Conservation (phyloP, 2,329 filamentous ascomycete genomes). For the Fusarium sp. region DNA sequence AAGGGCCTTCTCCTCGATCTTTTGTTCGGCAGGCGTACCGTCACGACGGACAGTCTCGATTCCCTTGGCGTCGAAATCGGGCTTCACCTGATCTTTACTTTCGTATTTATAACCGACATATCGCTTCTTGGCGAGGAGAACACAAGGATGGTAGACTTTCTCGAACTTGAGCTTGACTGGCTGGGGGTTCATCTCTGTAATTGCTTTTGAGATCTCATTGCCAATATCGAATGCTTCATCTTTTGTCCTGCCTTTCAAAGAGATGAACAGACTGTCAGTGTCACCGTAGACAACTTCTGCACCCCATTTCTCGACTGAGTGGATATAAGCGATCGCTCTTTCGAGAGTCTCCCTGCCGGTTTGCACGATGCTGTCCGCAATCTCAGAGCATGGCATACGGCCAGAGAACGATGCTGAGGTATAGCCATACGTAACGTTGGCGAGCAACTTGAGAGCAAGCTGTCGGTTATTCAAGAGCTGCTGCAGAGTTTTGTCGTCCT, state of each 20-base stretch:
- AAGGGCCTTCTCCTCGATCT: conserved; percentile 93
- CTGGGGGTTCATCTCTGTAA: conserved; percentile 90
- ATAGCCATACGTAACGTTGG: conserved; percentile 99
- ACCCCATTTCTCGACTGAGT: conserved; percentile 87
- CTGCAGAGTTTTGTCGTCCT: conserved; percentile 87
- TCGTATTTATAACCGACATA: conserved; percentile 99
- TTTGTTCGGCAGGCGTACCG: conserved; percentile 94
- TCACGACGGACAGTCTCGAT: conserved; percentile 97
- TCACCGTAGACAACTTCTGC: conserved; percentile 99
- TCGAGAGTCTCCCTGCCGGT: conserved; percentile 95
- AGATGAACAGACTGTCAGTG: conserved; percentile 93
- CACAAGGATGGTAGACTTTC: conserved; percentile 96
- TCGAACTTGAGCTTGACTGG: conserved; percentile 98
- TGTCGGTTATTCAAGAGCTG: conserved; percentile 93
- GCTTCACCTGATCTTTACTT: conserved; percentile 76
- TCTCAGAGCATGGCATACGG: conserved; percentile 97
- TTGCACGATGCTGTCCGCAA: conserved; percentile 98
- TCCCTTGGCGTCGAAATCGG: conserved; percentile 97
- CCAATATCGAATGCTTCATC: conserved; percentile 94
- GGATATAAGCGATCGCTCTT: conserved; percentile 91
- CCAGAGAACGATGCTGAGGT: conserved; percentile 97
- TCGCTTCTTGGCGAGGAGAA: conserved; percentile 94
- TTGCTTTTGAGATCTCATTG: conserved; percentile 87
- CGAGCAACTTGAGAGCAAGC: conserved; percentile 92
- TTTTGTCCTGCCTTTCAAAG: conserved; percentile 86